Evolutionary conservation across 2,329 filamentous ascomycete genomes (phyloP).

Genomic region (Botrytis elliptica): DNA sequence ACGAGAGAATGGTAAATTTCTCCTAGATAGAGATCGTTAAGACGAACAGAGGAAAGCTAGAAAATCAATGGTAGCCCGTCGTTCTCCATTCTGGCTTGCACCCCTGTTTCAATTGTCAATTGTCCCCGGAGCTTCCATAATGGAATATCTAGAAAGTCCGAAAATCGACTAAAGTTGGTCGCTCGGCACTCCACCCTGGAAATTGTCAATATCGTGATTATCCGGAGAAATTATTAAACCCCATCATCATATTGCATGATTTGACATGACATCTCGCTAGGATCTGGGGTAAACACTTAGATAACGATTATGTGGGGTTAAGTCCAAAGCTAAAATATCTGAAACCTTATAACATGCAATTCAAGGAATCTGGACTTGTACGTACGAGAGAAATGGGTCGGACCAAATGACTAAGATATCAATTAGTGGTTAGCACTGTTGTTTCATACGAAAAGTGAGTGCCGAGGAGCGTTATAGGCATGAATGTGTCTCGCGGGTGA

Average conservation of each 20-base stretch:
- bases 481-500: no score
- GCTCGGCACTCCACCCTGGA: neutral
- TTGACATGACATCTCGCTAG: neutral
- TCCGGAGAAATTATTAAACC: neutral
- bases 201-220: neutral
- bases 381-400: no score
- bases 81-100: neutral
- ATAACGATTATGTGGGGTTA: neutral
- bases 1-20: neutral
- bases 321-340: neutral
- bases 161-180: accelerated
- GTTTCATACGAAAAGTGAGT: neutral
- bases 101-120: neutral
- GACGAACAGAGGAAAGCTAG: neutral
- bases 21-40: neutral
- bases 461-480: neutral
- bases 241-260: neutral
- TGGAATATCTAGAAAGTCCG: neutral
- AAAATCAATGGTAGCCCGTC: neutral
- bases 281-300: neutral
- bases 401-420: neutral
- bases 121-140: neutral
- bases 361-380: neutral
- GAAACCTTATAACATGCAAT: neutral
- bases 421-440: neutral